Evolutionary conservation across 306 rosid genomes (phyloP), one percentile per base, ranked within the genome.

Genomic region (Castanospermum australe): DNA sequence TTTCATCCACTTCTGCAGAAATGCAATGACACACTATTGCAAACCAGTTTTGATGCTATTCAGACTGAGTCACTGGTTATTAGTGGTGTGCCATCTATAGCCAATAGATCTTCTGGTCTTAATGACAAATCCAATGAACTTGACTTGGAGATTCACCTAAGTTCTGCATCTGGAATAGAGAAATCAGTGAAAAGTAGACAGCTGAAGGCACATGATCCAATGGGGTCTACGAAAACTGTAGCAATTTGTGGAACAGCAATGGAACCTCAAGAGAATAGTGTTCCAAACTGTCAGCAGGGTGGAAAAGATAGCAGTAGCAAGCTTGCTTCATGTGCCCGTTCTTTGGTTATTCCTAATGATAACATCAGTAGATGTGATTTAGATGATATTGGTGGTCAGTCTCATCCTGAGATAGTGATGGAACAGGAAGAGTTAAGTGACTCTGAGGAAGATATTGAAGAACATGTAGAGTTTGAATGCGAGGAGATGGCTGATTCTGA

Each of bases 401-500:
- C 93, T 83, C 94, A 93, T 85, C 96, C 89, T 59, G 98, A 59
- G 85, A 90, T 95, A 77, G 86, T 93, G 77, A 95, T 95, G 99
- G 98, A 93, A 77, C 99, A 91, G 75, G 98, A 95, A 84, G 99
- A 95, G 81, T 82, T 95, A 73, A 95, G 97, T 21, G 94, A 95
- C 80, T 88, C 98, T 4, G 98, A 91, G 57, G 99, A 95, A 78
- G 99, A 95, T 70, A 77, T 84, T 67, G 97, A 95, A 88, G 99
- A 95, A 75, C 88, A 90, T 84, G 97, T 95, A 12, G 97, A 91
- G 85, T 95, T 95, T 86, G 99, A 95, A 90, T 89, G 94, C 10
- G 97, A 95, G 81, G 99, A 91, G 87, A 95, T 95, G 94, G 88
- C 92, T 28, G 99, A 95, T 82, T 95, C 98, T 80, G 99, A 95